A percentile compares a stretch with the other conserved stretches of the same genome.
Evolutionary conservation across 225 moss, liverwort and hornwort species (phyloP).

Genomic region (Anthoceros angustus): DNA sequence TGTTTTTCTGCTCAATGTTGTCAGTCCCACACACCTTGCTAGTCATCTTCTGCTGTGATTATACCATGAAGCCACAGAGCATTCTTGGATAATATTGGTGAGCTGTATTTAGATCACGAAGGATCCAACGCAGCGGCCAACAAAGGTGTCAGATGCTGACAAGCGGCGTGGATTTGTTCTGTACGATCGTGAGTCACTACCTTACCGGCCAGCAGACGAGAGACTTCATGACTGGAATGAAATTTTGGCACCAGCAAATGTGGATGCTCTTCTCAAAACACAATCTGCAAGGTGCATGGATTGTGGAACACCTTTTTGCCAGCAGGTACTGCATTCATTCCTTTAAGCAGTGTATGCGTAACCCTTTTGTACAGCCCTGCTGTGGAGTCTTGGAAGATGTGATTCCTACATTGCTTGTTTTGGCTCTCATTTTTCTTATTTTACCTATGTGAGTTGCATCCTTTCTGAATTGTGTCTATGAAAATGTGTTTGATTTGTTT

Average conservation of each 20-base stretch:
- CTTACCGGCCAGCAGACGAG: conserved; percentile 34
- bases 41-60: background rate
- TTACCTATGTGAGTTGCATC: no score
- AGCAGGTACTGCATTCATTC: conserved; percentile 30
- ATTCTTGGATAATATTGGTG: background rate
- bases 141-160: conserved; percentile 34
- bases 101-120: background rate
- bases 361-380: no score
- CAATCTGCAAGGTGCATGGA: conserved; percentile 83
- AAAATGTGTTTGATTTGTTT: background rate
- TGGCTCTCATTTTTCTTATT: background rate
- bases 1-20: background rate
- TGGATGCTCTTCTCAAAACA: conserved; percentile 53
- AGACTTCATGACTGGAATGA: conserved; percentile 56
- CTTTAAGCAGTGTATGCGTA: background rate
- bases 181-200: conserved; percentile 57
- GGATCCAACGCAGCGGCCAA: conserved; percentile 26
- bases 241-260: conserved; percentile 33
- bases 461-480: no score
- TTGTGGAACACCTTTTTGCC: conserved; percentile 83
- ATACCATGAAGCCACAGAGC: background rate
- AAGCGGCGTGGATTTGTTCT: conserved; percentile 63
- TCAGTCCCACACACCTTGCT: background rate
- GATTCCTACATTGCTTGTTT: background rate
- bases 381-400: background rate